Conservation (phyloP, 106 monocot species). For the Dioscorea alata region DNA sequence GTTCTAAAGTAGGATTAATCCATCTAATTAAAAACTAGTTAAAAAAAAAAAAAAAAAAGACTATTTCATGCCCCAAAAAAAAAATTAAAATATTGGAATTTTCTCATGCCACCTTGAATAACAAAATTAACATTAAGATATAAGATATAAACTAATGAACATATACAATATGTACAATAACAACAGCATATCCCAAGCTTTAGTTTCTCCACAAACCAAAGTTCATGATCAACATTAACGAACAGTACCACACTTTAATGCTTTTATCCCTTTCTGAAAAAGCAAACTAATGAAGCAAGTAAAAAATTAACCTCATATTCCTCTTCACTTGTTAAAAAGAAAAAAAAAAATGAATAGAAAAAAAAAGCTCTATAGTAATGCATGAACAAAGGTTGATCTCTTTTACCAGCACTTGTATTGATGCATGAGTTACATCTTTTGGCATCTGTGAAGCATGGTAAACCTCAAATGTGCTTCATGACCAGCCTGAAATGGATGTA, state of each 20-base stretch:
- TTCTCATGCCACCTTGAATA: too few relatives aligned
- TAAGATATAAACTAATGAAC: too few relatives aligned
- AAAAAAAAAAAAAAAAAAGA: too few relatives aligned
- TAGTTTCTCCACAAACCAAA: not conserved
- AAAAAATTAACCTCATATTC: not conserved
- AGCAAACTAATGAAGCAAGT: not conserved
- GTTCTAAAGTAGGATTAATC: too few relatives aligned
- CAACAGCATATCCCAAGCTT: not conserved
- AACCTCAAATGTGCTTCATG: slow-evolving; percentile 18
- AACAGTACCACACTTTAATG: not conserved
- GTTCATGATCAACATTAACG: not conserved
- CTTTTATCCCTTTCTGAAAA: not conserved
- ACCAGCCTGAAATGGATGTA: not conserved
- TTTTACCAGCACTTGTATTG: not conserved
- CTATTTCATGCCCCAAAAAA: too few relatives aligned
- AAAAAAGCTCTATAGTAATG: slow-evolving; percentile 11
- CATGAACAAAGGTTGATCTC: slow-evolving; percentile 5
- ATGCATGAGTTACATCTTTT: slow-evolving; percentile 28
- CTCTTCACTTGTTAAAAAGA: not conserved
- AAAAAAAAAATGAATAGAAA: too few relatives aligned
- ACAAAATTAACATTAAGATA: too few relatives aligned
- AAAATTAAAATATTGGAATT: too few relatives aligned
- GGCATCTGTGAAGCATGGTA: slow-evolving; percentile 18
- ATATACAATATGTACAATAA: too few relatives aligned
- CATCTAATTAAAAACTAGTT: too few relatives aligned